Evolutionary conservation across 192 early-diverging fungal genomes (phyloP), one percentile per base, ranked within the genome.

Genomic region (Umbelopsis sp.): DNA sequence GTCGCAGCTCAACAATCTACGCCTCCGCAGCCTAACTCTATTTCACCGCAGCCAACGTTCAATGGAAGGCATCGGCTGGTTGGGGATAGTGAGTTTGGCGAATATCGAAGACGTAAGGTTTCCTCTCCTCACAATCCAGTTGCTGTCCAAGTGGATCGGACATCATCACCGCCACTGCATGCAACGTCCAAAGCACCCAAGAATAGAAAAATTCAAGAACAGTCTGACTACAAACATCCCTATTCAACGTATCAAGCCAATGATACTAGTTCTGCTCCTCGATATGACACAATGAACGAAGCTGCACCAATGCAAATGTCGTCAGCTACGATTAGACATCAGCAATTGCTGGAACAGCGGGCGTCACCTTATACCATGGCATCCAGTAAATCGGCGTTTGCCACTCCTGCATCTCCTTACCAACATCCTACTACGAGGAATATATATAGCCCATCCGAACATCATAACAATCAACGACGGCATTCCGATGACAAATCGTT

Each of bases 231-330:
- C 27, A 27, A 61, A 61, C 30, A 15, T 41, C 1, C 55, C 2
- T 61, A 61, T 35, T 2, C 25, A 27, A 16, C 55, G 7, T 25
- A 55, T 27, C 25, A 4, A 2, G 2, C 27, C 8, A 11, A 15
- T 37, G 55, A 61, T 18, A 61, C 11, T 61, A 1, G 10, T 35
- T 30, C 27, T 18, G 55, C 13, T 18, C 27, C 27, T 35, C 55
- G 55, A 61, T 61, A 61, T n/a, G 55, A 61, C 6, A 15, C 55
- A 33, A 61, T 61, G 55, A 22, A 35, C 25, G 55, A 61, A 8
- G 27, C 55, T 7, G 27, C 55, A 16, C 55, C 55, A 27, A 61
- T 61, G 55, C 55, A 61, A 61, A 61, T 61, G 55, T 61, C 55
- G 11, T 61, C 55, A 35, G 55, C 55, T 8, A 61, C 55, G 15